Base-by-base conservation (phyloP, 768 basidiomycete genomes). In the Boletus sp. region DNA sequence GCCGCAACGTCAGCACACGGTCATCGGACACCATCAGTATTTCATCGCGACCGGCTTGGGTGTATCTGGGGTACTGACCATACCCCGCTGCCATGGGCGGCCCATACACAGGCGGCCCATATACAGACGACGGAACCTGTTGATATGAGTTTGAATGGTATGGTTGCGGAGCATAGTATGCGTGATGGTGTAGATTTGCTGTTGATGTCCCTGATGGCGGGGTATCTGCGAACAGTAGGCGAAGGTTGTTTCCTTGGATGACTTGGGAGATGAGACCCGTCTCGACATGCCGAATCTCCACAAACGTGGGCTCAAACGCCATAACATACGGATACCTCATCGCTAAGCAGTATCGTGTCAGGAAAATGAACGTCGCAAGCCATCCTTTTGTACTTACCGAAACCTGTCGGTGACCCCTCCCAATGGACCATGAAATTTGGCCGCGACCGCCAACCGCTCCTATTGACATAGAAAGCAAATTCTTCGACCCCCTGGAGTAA, bases 381-480 rank as follows among this genome's bases (percentile, higher is more conserved):
- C 14, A 48, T 19, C 23, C 19, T 34, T 32, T 30, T 27, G n/a
- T 3, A 74, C 91, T 65, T 69, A 97, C 96, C 97, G 65, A 99
- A 98, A 35, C 89, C 88, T 6, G 92, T 91, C 0, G 97, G 97
- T 41, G 78, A 79, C 9, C 97, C 97, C 72, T 98, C 96, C 97
- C 97, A 99, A 59, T 90, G 81, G 14, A 98, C 91, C 81, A 95
- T 91, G 77, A 98, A 98, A 53, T 92, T 86, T 58, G 83, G 88
- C 49, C 91, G 78, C 46, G 95, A 92, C 56, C 93, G 79, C 76
- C 93, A 89, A 3, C 97, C 97, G 57, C 87, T 95, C 77, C 91
- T 93, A 73, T 98, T 96, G 60, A 99, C 94, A 71, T 98, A 98
- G 69, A 99, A 98, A 0, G 97, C 97, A 69, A 98, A 99, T 74